Base-by-base conservation (phyloP, 2,329 filamentous ascomycete genomes). In the Cladosporium sp. region DNA sequence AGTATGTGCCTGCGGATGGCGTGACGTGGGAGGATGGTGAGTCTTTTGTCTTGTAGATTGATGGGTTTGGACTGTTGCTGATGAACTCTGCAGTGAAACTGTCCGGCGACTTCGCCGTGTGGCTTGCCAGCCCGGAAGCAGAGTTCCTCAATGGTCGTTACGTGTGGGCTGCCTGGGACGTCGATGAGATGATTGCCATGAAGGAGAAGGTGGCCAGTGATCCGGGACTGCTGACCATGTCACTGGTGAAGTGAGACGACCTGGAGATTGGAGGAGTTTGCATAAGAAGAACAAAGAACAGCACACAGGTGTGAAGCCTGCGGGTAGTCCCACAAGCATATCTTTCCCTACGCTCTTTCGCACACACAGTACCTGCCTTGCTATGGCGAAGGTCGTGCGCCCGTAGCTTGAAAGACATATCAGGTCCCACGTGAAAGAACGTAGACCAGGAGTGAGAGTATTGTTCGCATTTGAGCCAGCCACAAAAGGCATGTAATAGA, bases 161-260 rank as follows among this genome's bases (percentile, higher is more conserved):
- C 66, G 69, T 79, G 6, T 78, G 75, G 72, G 72, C 74, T 1
- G 75, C 77, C 37, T 80, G 79, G 78, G 79, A 82, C 72, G 78
- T 80, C 5, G 73, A 78, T n/a, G 79, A 82, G 67, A 66, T 80
- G 60, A 60, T 70, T 31, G 62, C 59, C 5, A 49, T 69, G 57
- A 70, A 68, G 66, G 62, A 67, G 35, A 66, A 63, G 52, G 46
- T 70, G 29, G 59, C 55, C 31, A 65, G 65, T 28, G 67, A 72
- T 21, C 67, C 65, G 12, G 50, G 28, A 18, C 70, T 71, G 29
- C 58, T 74, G 57, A 72, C 62, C 53, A 64, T 71, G 44, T 68
- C 67, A 2, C 49, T 73, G 46, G 57, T 69, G 31, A 55, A 53
- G 18, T 63, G 23, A 44, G 56, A 23, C 11, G n/a, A 18, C 12